Percentiles rank a stretch among this genome's conserved stretches.
phyloP scores from a whole-genome alignment of 768 basidiomycete genomes.

The Termitomyces sp. region DNA sequence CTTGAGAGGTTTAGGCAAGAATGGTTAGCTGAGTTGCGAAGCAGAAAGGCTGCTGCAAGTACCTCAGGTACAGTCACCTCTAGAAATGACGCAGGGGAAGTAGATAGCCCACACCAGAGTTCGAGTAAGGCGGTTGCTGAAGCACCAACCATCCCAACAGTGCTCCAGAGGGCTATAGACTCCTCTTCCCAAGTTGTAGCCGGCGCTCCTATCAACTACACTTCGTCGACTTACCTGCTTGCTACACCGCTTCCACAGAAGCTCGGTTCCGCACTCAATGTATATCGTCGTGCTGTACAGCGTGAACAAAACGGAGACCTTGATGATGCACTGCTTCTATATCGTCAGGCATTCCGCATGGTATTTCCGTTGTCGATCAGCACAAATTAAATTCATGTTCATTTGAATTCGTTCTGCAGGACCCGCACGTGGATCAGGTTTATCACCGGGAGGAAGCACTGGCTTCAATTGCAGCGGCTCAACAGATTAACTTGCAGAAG shows the following conservation, averaged over 20 bases:
- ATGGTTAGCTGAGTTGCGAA: slow-evolving; percentile 68
- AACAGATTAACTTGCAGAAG: slow-evolving; percentile 15
- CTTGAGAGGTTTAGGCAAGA: slow-evolving; percentile 66
- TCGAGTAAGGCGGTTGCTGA: slow-evolving; percentile 1
- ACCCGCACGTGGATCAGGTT: slow-evolving; percentile 70
- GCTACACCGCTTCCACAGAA: slow-evolving; percentile 25
- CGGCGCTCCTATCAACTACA: slow-evolving; percentile 12
- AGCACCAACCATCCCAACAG: not conserved
- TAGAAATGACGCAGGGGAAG: slow-evolving; percentile 2
- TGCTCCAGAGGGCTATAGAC: slow-evolving; percentile 4
- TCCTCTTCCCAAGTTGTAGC: slow-evolving; percentile 17
- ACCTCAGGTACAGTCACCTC: not conserved
- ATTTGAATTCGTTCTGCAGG: slow-evolving; percentile 24
- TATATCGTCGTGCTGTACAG: slow-evolving; percentile 69
- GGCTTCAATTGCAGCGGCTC: slow-evolving; percentile 27
- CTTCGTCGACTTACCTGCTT: slow-evolving; percentile 23
- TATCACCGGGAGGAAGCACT: slow-evolving; percentile 60
- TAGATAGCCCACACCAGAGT: not conserved
- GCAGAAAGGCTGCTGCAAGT: slow-evolving; percentile 23
- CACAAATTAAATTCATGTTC: not conserved
- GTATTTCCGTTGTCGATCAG: slow-evolving; percentile 19
- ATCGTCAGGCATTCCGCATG: slow-evolving; percentile 77
- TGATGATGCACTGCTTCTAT: slow-evolving; percentile 72
- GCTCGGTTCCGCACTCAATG: slow-evolving; percentile 49
- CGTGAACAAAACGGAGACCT: slow-evolving; percentile 72